Conservation (phyloP, 495 filamentous ascomycete species). For the Barbatosphaeria neglecta region DNA sequence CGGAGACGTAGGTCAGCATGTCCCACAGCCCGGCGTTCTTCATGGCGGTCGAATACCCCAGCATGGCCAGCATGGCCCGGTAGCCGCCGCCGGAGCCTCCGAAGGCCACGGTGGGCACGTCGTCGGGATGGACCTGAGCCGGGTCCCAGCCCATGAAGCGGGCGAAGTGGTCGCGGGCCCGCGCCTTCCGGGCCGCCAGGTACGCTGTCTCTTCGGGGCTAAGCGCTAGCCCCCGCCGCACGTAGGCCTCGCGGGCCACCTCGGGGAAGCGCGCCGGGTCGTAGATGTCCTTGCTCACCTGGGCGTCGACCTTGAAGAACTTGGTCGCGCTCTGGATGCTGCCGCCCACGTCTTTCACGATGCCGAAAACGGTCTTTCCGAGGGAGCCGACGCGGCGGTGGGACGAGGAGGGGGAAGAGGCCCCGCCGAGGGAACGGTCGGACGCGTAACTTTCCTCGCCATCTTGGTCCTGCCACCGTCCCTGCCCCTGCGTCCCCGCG, state of each 20-base stretch:
- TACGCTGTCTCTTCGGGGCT: conserved; percentile 10
- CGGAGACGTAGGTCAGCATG: conserved; percentile 14
- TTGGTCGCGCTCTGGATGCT: neutral
- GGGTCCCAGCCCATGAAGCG: conserved; percentile 13
- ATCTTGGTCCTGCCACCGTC: neutral
- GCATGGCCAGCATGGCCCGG: conserved; percentile 14
- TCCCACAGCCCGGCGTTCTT: conserved; percentile 16
- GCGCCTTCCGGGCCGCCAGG: conserved; percentile 6
- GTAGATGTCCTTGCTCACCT: conserved; percentile 6
- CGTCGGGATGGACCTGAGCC: conserved; percentile 12
- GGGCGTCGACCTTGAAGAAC: conserved; percentile 2
- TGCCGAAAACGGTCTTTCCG: neutral
- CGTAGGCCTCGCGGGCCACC: conserved; percentile 7
- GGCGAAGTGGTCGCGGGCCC: conserved; percentile 13
- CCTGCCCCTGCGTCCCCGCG: too few relatives aligned
- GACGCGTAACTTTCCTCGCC: neutral
- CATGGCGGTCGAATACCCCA: conserved; percentile 16
- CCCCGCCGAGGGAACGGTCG: neutral
- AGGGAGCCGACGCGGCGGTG: neutral
- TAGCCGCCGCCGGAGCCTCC: conserved; percentile 19
- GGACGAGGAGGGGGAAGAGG: neutral
- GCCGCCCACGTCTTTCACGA: neutral
- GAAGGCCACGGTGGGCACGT: conserved; percentile 14
- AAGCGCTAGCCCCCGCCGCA: conserved; percentile 12
- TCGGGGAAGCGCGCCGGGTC: conserved; percentile 12